Evolutionary conservation across 495 filamentous ascomycete genomes (phyloP).

Genomic region (Penicillium verhagenii): DNA sequence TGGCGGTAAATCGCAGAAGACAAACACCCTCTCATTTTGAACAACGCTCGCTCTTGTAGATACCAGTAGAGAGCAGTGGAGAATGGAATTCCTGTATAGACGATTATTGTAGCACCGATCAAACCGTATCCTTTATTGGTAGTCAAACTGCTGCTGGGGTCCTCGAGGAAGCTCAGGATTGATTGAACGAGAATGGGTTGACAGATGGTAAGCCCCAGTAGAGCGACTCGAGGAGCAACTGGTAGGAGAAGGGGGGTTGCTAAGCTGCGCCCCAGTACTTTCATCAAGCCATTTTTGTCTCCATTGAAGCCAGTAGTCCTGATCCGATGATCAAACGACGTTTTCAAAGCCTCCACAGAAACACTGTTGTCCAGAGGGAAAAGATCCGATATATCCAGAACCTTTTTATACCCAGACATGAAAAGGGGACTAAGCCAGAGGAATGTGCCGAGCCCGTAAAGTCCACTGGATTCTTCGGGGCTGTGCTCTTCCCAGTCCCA

Average conservation of each 20-base stretch:
- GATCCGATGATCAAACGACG: neutral
- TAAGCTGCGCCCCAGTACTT: neutral
- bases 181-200: neutral
- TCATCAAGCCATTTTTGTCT: neutral
- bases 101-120: neutral
- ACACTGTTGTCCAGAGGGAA: neutral
- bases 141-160: neutral
- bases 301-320: neutral
- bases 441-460: neutral
- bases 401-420: neutral
- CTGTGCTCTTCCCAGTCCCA: conserved; percentile 1
- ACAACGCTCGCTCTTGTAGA: neutral
- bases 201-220: neutral
- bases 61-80: conserved; percentile 1
- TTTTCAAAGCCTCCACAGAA: neutral
- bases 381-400: neutral
- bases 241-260: neutral
- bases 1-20: neutral
- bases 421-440: neutral
- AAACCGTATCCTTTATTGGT: neutral
- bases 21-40: neutral
- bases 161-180: neutral
- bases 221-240: neutral
- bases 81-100: neutral
- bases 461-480: neutral